phyloP scores from a whole-genome alignment of 2,329 filamentous ascomycete genomes.

The Clonostachys rosea region DNA sequence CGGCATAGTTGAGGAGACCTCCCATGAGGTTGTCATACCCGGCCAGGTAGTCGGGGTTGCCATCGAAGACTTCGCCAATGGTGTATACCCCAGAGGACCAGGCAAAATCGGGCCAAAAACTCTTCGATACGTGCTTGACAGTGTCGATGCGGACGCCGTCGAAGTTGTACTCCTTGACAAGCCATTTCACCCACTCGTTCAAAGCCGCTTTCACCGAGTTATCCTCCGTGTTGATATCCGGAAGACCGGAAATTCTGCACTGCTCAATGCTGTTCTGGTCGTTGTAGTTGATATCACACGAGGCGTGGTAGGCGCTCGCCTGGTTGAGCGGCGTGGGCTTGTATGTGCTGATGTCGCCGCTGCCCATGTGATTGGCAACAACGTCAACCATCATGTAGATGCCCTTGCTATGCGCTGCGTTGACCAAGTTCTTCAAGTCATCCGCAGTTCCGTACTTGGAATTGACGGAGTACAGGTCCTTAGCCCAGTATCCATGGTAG shows the following conservation, averaged over 20 bases:
- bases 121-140: constrained; percentile 55
- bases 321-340: constrained; percentile 41
- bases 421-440: constrained; percentile 53
- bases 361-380: constrained; percentile 54
- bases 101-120: constrained; percentile 52
- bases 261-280: constrained; percentile 39
- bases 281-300: constrained; percentile 52
- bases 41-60: constrained; percentile 42
- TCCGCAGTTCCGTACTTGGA: constrained; percentile 51
- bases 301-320: constrained; percentile 53
- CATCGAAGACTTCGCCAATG: constrained; percentile 56
- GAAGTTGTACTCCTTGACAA: constrained; percentile 58
- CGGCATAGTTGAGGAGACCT: constrained; percentile 58
- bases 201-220: constrained; percentile 41
- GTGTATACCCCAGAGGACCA: constrained; percentile 51
- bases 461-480: constrained; percentile 48
- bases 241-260: constrained; percentile 55
- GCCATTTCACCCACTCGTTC: constrained; percentile 51
- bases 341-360: constrained; percentile 41
- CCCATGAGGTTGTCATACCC: constrained; percentile 49
- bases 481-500: constrained; percentile 54
- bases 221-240: constrained; percentile 56
- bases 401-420: constrained; percentile 48
- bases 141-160: constrained; percentile 59
- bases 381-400: constrained; percentile 58